Evolutionary conservation across 257 asterid genomes (phyloP).

Genomic region (Fraxinus cuspidata): DNA sequence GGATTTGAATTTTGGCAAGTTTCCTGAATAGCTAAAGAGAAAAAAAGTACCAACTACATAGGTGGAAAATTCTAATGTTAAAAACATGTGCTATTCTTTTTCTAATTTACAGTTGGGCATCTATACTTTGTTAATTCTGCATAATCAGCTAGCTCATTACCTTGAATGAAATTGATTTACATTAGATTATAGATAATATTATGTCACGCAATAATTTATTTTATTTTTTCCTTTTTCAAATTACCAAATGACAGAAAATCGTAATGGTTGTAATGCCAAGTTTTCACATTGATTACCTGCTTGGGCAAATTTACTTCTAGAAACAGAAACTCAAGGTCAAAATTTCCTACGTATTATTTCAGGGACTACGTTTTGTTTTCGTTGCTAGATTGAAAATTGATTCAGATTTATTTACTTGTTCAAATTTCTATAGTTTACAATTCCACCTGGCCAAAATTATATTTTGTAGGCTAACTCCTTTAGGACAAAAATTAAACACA

Average conservation of each 20-base stretch:
- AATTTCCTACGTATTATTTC: not conserved
- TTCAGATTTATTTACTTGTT: constrained; percentile 4
- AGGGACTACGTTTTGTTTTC: not conserved
- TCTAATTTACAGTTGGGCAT: not conserved
- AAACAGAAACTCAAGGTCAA: not conserved
- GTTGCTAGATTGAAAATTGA: not conserved
- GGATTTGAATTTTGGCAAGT: not conserved
- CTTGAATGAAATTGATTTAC: not conserved
- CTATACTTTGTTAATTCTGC: not conserved
- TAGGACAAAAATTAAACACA: not conserved
- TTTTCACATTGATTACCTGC: no score
- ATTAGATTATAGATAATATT: no score
- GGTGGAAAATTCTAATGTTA: not conserved
- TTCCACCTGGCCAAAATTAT: not conserved
- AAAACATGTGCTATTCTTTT: not conserved
- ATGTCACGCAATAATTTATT: not conserved
- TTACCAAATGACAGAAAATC: not conserved
- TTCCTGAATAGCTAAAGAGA: not conserved
- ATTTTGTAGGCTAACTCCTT: not conserved
- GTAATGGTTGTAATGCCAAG: not conserved
- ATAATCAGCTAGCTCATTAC: not conserved
- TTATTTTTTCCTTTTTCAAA: not conserved
- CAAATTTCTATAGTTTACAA: not conserved
- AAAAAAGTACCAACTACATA: not conserved
- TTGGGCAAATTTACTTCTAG: not conserved